These are phyloP conservation scores for Nakaseomyces uthaithaninus DNA, from an alignment of 1,139 yeast species.

Conservation along the genomic window DNA sequence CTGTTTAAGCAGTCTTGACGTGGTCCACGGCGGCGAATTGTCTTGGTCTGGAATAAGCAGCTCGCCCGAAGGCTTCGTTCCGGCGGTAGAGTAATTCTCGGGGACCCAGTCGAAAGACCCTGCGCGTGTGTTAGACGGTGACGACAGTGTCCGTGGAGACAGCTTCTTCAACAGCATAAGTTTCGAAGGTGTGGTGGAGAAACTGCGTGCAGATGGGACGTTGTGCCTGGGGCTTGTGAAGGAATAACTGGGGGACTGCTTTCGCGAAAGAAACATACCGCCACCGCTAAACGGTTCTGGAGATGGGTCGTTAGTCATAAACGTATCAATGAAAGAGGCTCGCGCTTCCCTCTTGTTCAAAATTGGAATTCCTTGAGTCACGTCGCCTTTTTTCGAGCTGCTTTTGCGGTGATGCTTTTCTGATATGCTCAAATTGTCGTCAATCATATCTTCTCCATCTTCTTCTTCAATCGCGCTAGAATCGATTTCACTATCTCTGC, in stretches of 20 bases:
- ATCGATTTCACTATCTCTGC: slow-evolving; percentile 2
- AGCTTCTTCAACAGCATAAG: slow-evolving; percentile 11
- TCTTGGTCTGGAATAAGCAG: too few relatives aligned
- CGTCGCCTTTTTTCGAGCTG: background rate
- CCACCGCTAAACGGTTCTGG: slow-evolving; percentile 1
- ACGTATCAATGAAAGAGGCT: slow-evolving; percentile 26
- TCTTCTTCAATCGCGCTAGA: slow-evolving; percentile 15
- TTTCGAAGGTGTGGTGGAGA: slow-evolving; percentile 11
- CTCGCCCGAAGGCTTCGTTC: background rate
- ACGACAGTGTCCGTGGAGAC: slow-evolving; percentile 4
- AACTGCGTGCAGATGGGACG: slow-evolving; percentile 14
- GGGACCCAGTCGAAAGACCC: slow-evolving; percentile 3
- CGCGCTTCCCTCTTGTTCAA: slow-evolving; percentile 18
- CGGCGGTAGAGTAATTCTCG: background rate
- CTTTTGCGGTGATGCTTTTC: slow-evolving; percentile 1
- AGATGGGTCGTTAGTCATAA: slow-evolving; percentile 12
- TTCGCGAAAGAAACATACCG: slow-evolving; percentile 8
- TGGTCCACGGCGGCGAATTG: slow-evolving; percentile 27
- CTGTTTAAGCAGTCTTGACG: slow-evolving; percentile 24
- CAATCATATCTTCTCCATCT: slow-evolving; percentile 11
- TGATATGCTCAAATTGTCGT: slow-evolving; percentile 1
- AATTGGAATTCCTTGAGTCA: slow-evolving; percentile 15
- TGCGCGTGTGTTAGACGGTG: background rate
- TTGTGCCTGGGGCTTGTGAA: slow-evolving; percentile 17
- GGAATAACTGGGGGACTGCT: slow-evolving; percentile 8